Base-by-base conservation (phyloP, 2,329 filamentous ascomycete genomes). In the Alternaria tenuissima region DNA sequence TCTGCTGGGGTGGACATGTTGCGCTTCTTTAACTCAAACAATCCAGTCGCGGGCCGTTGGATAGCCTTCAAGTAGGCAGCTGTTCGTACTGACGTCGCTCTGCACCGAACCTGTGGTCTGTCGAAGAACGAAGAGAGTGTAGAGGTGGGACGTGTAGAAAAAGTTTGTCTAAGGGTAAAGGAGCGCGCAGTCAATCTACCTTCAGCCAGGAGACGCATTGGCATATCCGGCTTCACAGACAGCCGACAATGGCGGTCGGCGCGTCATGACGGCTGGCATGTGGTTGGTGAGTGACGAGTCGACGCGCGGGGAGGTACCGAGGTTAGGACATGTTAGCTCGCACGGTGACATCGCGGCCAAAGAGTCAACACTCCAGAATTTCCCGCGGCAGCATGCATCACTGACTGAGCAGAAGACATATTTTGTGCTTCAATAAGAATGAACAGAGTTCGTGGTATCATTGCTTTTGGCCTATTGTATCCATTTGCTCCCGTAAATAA, bases 1-100 rank as follows among this genome's bases (percentile, higher is more conserved):
- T 76, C 73, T 59, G 72, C 70, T 30, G 74, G 63, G 20, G 72
- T 70, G 43, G 74, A 76, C 74, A 78, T 78, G 9, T 49, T 70
- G 58, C 70, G 68, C 43, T 18, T 58, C 34, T 66, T 30, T 11
- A 12, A 9, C 11, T 11, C 28, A 59, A 20, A 4, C 34, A 30
- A 36, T 18, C 16, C 8, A 18, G 5, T 26, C n/a, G 5, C 30
- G 20, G 30, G 16, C 18, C 20, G 46, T 26, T 9, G 4, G 1
- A 14, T 22, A 7, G 8, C 1, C 8, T 38, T 26, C 7, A 1
- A 22, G 22, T 49, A 26, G 2, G 32, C 9, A 3, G 20, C 30
- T 36, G 32, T 12, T 38, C 20, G 20, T 38, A 38, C 12, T 18
- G 20, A 38, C 30, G 46, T 8, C 12, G n/a, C 18, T 22, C 9